Evolutionary conservation across 306 rosid genomes (phyloP).

Genomic region (Acacia confusa): DNA sequence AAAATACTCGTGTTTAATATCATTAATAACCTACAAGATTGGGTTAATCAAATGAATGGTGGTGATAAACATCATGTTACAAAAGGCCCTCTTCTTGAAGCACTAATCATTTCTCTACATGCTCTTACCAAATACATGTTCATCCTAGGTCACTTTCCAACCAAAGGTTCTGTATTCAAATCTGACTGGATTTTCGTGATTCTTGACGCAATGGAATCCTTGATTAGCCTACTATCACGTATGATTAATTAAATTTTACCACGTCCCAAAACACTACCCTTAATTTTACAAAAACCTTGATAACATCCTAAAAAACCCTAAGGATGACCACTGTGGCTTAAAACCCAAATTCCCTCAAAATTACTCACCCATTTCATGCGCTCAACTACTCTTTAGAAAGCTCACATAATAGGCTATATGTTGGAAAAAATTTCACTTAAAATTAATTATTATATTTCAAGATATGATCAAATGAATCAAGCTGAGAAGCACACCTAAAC

Average conservation of each 20-base stretch:
- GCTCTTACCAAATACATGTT: constrained; percentile 43
- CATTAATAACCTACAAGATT: neutral
- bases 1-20: neutral
- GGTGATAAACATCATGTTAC: neutral
- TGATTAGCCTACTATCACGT: constrained; percentile 34
- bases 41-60: neutral
- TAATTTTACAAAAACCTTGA: constrained; percentile 41
- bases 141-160: constrained; percentile 48
- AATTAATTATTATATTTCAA: constrained; percentile 5
- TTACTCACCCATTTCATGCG: neutral
- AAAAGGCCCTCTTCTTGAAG: constrained; percentile 22
- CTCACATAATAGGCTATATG: constrained; percentile 48
- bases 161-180: constrained; percentile 33
- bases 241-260: neutral
- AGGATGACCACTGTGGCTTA: constrained; percentile 58
- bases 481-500: constrained; percentile 77
- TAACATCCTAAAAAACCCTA: constrained; percentile 65
- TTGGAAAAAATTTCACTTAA: constrained; percentile 22
- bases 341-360: constrained; percentile 46
- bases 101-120: constrained; percentile 4
- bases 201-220: constrained; percentile 46
- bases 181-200: constrained; percentile 34
- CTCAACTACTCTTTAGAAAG: constrained; percentile 44
- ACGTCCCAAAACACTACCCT: constrained; percentile 35
- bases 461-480: constrained; percentile 43